Conservation (phyloP, 148 eudicot genomes). For the Gaultheria prostrata region DNA sequence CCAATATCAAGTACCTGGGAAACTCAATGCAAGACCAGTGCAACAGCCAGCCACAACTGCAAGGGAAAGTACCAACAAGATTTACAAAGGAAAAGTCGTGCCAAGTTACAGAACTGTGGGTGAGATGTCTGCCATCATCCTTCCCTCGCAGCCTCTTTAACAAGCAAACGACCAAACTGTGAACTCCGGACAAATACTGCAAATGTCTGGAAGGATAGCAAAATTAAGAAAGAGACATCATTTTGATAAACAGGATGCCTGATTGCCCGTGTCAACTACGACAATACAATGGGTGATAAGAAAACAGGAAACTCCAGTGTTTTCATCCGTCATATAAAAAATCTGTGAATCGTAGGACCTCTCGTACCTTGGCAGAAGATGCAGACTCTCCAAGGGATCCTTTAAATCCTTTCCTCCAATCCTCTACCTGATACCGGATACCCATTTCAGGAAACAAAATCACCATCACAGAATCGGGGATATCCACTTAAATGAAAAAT, state of each 20-base stretch:
- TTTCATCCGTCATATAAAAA: background rate
- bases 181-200: conserved; percentile 82
- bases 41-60: conserved; percentile 92
- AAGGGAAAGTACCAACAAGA: conserved; percentile 13
- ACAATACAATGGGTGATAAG: background rate
- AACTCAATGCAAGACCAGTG: conserved; percentile 85
- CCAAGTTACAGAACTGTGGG: background rate
- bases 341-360: background rate
- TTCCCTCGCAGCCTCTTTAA: conserved; percentile 87
- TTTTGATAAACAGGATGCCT: background rate
- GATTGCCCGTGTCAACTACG: background rate
- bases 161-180: conserved; percentile 79
- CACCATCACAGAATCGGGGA: background rate
- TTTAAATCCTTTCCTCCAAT: conserved; percentile 75
- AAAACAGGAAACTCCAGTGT: background rate
- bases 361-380: conserved; percentile 71
- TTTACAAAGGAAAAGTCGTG: conserved; percentile 5
- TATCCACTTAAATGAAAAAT: background rate
- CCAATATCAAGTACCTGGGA: conserved; percentile 54
- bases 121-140: conserved; percentile 65
- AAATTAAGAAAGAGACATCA: background rate
- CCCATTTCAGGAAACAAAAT: background rate
- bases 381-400: conserved; percentile 83
- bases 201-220: conserved; percentile 55
- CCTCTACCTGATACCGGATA: conserved; percentile 81